A percentile compares a stretch with the other conserved stretches of the same genome.
Evolutionary conservation across 139 green algal species (phyloP).

Genomic region (Tetraselmis striata): DNA sequence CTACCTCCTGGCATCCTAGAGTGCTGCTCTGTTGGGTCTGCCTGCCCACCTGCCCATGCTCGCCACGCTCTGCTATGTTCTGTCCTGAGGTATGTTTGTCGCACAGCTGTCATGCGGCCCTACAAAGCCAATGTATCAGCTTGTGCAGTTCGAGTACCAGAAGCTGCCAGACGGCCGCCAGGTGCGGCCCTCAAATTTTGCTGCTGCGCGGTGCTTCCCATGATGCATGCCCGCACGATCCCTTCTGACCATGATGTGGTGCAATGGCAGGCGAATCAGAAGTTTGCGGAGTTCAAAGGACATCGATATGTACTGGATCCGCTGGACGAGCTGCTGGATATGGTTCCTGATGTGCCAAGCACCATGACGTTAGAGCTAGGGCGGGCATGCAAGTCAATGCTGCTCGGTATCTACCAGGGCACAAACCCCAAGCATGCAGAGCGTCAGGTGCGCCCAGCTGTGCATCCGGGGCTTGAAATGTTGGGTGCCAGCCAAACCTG

Average conservation of each 20-base stretch:
- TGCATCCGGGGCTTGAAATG: no score
- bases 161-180: not conserved
- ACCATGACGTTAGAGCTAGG: not conserved
- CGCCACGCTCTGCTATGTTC: not conserved
- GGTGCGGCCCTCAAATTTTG: not conserved
- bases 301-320: not conserved
- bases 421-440: not conserved
- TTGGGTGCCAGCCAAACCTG: no score
- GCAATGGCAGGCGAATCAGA: not conserved
- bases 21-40: no score
- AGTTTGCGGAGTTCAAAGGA: not conserved
- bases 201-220: not conserved
- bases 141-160: not conserved
- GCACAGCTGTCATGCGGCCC: not conserved
- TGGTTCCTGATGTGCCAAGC: not conserved
- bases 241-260: not conserved
- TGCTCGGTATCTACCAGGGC: not conserved
- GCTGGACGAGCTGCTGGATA: not conserved
- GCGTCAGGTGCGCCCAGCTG: not conserved
- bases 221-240: not conserved
- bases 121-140: not conserved
- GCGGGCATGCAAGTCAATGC: not conserved
- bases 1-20: no score
- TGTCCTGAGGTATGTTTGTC: no score
- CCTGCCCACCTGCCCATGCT: not conserved